Conservation (phyloP, 768 basidiomycete species). For the Mycena galopus region DNA sequence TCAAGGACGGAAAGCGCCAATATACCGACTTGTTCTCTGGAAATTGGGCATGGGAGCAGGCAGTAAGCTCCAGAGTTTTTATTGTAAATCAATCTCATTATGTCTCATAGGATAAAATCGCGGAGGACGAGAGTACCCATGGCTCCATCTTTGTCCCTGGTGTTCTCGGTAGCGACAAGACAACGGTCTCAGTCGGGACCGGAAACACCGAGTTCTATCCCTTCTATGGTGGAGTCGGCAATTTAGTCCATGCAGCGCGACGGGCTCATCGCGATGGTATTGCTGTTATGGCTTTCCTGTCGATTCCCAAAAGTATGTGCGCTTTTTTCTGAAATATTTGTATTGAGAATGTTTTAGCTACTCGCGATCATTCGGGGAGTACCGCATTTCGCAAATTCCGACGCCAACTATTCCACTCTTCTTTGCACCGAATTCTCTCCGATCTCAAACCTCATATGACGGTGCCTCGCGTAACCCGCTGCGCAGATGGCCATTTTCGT, state of each 20-base stretch:
- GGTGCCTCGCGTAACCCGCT: conserved; percentile 31
- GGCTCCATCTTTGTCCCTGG: conserved; percentile 36
- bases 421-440: conserved; percentile 32
- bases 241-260: conserved; percentile 28
- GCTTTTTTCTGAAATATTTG: too few relatives aligned
- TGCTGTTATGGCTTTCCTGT: conserved; percentile 16
- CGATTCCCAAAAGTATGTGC: conserved; percentile 15
- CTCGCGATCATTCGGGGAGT: conserved; percentile 17
- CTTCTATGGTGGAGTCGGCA: conserved; percentile 35
- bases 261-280: conserved; percentile 27
- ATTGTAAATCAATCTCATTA: too few relatives aligned
- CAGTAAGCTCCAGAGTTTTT: too few relatives aligned
- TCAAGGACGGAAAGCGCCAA: conserved; percentile 27
- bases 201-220: conserved; percentile 40
- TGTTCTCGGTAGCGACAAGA: conserved; percentile 40
- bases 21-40: conserved; percentile 25
- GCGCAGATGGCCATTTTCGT: conserved; percentile 37
- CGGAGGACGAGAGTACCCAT: conserved; percentile 21
- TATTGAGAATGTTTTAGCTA: conserved; percentile 4
- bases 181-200: conserved; percentile 36
- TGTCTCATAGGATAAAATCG: too few relatives aligned
- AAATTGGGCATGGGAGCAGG: conserved; percentile 39
- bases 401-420: conserved; percentile 34
- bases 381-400: not conserved
- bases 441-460: conserved; percentile 35